Percentiles rank a stretch among this genome's conserved stretches.
These are phyloP conservation scores for Saccharomyces hybrid DNA, from an alignment of 1,139 yeast species.

Conservation along the genomic window DNA sequence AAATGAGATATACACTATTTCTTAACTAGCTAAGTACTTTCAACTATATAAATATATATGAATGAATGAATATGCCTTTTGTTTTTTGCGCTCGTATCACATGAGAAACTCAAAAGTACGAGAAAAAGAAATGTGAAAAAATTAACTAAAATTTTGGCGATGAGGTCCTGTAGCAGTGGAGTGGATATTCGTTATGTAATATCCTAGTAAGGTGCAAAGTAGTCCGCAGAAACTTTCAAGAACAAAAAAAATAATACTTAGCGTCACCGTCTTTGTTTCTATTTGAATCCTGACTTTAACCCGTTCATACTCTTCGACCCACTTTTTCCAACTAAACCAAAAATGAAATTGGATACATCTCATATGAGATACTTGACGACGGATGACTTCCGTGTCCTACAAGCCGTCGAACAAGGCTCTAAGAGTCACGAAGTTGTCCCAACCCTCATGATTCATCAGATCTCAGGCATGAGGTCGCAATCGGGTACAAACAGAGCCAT, in stretches of 20 bases:
- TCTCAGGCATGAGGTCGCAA: constrained; percentile 70
- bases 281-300: too few relatives aligned
- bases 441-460: constrained; percentile 67
- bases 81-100: background rate
- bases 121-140: background rate
- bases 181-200: background rate
- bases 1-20: background rate
- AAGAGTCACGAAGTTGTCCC: constrained; percentile 94
- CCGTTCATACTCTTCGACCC: background rate
- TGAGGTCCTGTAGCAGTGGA: background rate
- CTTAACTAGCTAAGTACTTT: background rate
- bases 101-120: background rate
- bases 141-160: background rate
- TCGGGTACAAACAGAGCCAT: constrained; percentile 74
- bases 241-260: background rate
- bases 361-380: constrained; percentile 88
- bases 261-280: too few relatives aligned
- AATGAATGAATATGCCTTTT: background rate
- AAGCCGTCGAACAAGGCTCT: constrained; percentile 86
- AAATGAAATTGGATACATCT: constrained; percentile 83
- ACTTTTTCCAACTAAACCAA: constrained; percentile 8
- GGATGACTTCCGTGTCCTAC: constrained; percentile 83
- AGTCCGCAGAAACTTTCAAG: background rate
- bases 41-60: too few relatives aligned
- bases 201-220: background rate